A percentile compares a stretch with the other conserved stretches of the same genome.
These are phyloP conservation scores for Termitomyces sp. DNA, from an alignment of 768 basidiomycete species.

Conservation along the genomic window DNA sequence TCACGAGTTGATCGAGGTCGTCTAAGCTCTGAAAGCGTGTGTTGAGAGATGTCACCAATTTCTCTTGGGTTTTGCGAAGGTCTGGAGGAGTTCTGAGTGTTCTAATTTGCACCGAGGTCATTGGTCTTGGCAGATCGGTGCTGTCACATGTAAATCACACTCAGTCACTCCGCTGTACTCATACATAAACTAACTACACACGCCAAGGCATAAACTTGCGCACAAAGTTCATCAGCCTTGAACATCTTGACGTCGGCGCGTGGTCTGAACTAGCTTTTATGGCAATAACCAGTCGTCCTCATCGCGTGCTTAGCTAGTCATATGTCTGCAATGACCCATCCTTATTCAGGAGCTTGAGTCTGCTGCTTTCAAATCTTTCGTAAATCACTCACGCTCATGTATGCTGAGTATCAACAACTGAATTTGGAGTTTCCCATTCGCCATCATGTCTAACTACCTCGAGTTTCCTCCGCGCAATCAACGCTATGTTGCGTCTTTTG, in stretches of 20 bases:
- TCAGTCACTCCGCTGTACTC: no score
- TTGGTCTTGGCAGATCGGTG: constrained; percentile 7
- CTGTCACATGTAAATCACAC: not conserved
- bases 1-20: constrained; percentile 44
- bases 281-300: no score
- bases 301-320: no score
- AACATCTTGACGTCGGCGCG: no score
- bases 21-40: constrained; percentile 40
- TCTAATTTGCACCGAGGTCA: constrained; percentile 32
- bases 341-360: not conserved
- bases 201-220: no score
- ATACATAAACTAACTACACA: no score
- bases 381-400: not conserved
- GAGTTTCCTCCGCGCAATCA: constrained; percentile 37
- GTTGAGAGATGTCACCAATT: constrained; percentile 36
- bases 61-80: constrained; percentile 26
- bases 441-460: constrained; percentile 20
- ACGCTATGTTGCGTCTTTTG: constrained; percentile 39
- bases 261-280: no score
- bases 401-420: not conserved
- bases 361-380: not conserved
- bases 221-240: no score
- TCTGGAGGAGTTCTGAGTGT: constrained; percentile 46
- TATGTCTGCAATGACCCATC: no score
- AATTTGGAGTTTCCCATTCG: not conserved